phyloP scores from a whole-genome alignment of 2,329 filamentous ascomycete genomes.

The Fusarium robinianum region DNA sequence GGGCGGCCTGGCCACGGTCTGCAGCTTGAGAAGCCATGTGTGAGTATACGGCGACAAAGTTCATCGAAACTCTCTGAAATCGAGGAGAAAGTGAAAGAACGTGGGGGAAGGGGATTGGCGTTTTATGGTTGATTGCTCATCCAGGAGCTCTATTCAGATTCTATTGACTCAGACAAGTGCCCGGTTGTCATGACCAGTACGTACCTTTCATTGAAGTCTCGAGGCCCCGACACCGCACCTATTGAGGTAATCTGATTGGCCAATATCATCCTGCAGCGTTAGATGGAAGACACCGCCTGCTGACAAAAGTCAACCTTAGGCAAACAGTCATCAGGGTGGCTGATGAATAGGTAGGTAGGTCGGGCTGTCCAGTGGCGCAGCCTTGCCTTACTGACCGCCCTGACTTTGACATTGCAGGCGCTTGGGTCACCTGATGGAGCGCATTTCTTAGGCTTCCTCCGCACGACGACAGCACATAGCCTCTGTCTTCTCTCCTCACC shows the following conservation, averaged over 20 bases:
- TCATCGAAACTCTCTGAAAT: too few relatives aligned
- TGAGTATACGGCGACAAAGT: not conserved
- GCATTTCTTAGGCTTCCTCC: constrained; percentile 13
- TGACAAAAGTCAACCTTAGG: too few relatives aligned
- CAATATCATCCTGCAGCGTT: too few relatives aligned
- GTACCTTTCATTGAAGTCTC: constrained; percentile 31
- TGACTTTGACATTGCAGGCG: too few relatives aligned
- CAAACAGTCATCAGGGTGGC: too few relatives aligned
- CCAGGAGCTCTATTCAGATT: constrained; percentile 10
- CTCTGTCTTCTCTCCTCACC: constrained; percentile 18
- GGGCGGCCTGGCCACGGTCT: constrained; percentile 35
- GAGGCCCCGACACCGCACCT: too few relatives aligned
- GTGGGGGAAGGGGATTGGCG: constrained; percentile 3
- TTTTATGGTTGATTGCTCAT: constrained; percentile 18
- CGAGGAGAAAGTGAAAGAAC: not conserved
- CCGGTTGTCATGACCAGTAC: constrained; percentile 17
- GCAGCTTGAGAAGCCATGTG: constrained; percentile 41
- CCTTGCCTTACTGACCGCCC: too few relatives aligned
- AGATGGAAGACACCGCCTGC: too few relatives aligned
- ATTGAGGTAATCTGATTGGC: constrained; percentile 28
- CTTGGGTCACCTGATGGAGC: constrained; percentile 20
- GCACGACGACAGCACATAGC: constrained; percentile 20
- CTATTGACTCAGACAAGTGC: constrained; percentile 30
- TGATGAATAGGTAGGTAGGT: too few relatives aligned
- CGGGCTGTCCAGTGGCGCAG: too few relatives aligned